Evolutionary conservation across 352 stramenopile genomes (phyloP).

Genomic region (Phytophthora parvispora): DNA sequence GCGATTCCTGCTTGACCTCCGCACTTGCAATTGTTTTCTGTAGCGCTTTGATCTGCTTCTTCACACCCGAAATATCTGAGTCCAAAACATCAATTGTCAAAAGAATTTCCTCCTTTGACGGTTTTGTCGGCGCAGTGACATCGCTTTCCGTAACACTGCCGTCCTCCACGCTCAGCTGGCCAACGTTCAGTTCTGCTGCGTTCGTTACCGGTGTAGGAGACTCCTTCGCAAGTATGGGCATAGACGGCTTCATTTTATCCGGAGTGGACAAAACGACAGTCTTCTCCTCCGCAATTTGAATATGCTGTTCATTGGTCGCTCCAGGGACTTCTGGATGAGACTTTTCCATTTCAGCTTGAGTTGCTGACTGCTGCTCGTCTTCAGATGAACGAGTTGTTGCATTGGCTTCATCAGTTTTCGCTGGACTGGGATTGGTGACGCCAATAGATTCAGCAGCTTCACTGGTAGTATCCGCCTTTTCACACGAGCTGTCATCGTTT

Average conservation of each 20-base stretch:
- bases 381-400: neutral
- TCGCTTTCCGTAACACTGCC: conserved; percentile 13
- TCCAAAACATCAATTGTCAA: conserved; percentile 82
- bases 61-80: conserved; percentile 71
- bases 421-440: conserved; percentile 6
- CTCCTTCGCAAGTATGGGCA: neutral
- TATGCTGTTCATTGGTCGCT: neutral
- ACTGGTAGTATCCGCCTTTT: conserved; percentile 18
- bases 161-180: conserved; percentile 6
- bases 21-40: conserved; percentile 51
- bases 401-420: conserved; percentile 10
- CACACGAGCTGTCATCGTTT: conserved; percentile 15
- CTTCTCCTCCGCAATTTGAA: neutral
- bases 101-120: conserved; percentile 87
- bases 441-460: conserved; percentile 4
- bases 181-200: conserved; percentile 8
- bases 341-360: conserved; percentile 10
- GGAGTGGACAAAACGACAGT: neutral
- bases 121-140: conserved; percentile 20
- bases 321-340: neutral
- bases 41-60: conserved; percentile 77
- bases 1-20: conserved; percentile 67
- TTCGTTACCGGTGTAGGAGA: neutral
- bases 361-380: neutral
- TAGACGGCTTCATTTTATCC: conserved; percentile 19